Conservation (phyloP, 305 asterid species). For the Fraxinus sp. region DNA sequence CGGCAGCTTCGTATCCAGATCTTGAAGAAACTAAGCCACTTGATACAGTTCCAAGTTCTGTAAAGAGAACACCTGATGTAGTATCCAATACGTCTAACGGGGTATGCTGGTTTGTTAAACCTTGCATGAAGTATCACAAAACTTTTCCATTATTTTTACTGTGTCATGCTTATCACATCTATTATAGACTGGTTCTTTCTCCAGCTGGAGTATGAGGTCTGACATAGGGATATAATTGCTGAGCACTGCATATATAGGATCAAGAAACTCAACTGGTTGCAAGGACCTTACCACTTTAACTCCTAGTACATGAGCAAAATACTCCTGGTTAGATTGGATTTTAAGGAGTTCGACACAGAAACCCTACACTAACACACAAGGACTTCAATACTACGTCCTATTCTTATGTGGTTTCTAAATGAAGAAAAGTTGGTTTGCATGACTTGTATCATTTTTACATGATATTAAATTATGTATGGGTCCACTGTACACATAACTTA, state of each 20-base stretch:
- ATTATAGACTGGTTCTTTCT: not conserved
- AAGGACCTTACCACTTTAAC: not conserved
- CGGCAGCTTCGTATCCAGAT: constrained; percentile 98
- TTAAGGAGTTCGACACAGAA: not conserved
- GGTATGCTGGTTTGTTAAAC: constrained; percentile 44
- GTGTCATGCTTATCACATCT: not conserved
- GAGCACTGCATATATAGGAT: not conserved
- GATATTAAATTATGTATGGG: not conserved
- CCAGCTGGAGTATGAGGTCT: not conserved
- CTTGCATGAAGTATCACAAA: constrained; percentile 1
- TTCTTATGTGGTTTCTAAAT: not conserved
- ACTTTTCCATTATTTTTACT: not conserved
- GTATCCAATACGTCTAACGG: constrained; percentile 58
- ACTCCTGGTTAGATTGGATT: not conserved
- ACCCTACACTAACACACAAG: not conserved
- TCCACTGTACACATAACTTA: not conserved
- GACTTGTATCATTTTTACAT: not conserved
- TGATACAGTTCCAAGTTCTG: constrained; percentile 40
- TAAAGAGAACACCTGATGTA: constrained; percentile 33
- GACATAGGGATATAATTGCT: not conserved
- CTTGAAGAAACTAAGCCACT: constrained; percentile 60
- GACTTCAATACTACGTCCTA: not conserved
- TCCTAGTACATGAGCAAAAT: not conserved
- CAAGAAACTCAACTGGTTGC: not conserved
- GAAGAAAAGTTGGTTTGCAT: not conserved